Evolutionary conservation across 2,329 filamentous ascomycete species (phyloP), one percentile per base, ranked within the genome.

Genomic region (Aspergillus versicolor): DNA sequence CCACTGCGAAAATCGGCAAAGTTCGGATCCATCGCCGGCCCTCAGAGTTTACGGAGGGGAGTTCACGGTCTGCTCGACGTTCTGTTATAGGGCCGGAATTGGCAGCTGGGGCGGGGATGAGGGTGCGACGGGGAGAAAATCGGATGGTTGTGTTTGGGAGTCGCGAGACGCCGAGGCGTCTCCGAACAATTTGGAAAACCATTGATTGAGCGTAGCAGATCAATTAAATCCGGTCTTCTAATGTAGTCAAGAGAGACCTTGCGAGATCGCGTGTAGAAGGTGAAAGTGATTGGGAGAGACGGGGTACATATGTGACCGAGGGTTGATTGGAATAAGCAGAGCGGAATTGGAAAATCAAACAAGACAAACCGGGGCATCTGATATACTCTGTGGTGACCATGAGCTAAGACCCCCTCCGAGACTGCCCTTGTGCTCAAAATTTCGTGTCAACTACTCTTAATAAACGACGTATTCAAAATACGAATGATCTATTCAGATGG

Each of bases 1-100:
- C 79, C 61, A 84, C 75, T 52, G 88, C 72, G 82, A 97, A 97
- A 72, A 96, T 78, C 53, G 93, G 93, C 34, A 96, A 76, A 1
- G 91, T 91, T 66, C 84, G 84, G 54, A 81, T 72, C 89, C 89
- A 92, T 65, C 30, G 30, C 41, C 82, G 81, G 70, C 85, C 84
- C 48, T 69, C 64, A n/a, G 64, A 63, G 13, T 71, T 65, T 41
- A 81, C 67, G 30, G 74, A 65, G 15, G 82, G 82, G 2, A 84
- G 76, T 46, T 75, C 81, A 62, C 81, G 79, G 69, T 84, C 81
- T 61, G 79, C 70, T 55, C 81, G 78, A 48, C 82, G 79, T 56
- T 77, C 75, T 67, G 83, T 75, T 32, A 84, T 70, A 38, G 81
- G 81, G 2, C 81, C 81, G 6, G 78, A 77, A 64, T 78, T 77